Evolutionary conservation across 495 filamentous ascomycete species (phyloP).

Genomic region (Penicillium subrubescens): DNA sequence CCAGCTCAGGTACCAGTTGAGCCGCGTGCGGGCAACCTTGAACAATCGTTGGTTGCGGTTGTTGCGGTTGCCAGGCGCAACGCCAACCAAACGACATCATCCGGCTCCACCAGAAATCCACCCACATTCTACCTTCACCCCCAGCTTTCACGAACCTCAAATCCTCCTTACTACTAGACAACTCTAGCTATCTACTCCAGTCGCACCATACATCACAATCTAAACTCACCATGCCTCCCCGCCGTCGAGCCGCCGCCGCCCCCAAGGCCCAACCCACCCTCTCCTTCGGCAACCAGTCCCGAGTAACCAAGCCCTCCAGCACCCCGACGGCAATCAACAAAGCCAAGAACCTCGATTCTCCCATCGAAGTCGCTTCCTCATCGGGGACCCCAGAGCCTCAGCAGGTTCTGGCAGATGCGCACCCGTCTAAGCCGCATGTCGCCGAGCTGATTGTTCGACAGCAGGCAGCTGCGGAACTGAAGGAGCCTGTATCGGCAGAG

Average conservation of each 20-base stretch:
- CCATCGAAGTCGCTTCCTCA: slow-evolving; percentile 35
- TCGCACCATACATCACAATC: background rate
- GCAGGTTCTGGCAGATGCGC: slow-evolving; percentile 20
- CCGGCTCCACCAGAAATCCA: slow-evolving; percentile 7
- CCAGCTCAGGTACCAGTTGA: background rate
- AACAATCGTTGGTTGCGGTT: background rate
- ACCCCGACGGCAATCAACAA: slow-evolving; percentile 51
- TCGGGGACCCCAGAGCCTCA: slow-evolving; percentile 33
- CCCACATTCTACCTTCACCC: background rate
- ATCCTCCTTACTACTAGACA: background rate
- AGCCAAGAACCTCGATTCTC: slow-evolving; percentile 46
- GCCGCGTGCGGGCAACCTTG: slow-evolving; percentile 1
- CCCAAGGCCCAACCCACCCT: slow-evolving; percentile 68
- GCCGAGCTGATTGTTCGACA: slow-evolving; percentile 51
- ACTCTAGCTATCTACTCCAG: background rate
- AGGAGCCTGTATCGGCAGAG: slow-evolving; percentile 49
- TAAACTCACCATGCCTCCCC: slow-evolving; percentile 62
- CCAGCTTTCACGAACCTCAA: background rate
- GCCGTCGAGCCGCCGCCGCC: slow-evolving; percentile 59
- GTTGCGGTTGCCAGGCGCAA: slow-evolving; percentile 13
- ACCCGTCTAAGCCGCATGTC: slow-evolving; percentile 41
- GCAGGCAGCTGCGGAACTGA: slow-evolving; percentile 41
- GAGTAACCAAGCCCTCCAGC: slow-evolving; percentile 70
- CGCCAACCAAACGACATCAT: slow-evolving; percentile 8
- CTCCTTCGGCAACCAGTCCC: slow-evolving; percentile 67